Evolutionary conservation across 2,329 filamentous ascomycete species (phyloP).

Genomic region (Neophaeococcomyces mojaviensis): DNA sequence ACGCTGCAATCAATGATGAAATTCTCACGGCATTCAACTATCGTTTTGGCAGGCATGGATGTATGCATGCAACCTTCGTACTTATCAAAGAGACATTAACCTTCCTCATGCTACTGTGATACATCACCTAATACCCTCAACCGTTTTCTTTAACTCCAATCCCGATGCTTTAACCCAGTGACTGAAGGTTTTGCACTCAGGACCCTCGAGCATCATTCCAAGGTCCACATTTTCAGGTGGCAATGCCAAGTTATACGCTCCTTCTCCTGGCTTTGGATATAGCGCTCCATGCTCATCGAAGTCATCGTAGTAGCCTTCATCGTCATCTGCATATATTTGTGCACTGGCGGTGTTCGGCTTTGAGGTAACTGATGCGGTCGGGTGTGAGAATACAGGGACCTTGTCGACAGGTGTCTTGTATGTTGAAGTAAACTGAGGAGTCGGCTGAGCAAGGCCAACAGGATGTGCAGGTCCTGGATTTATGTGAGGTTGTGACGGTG

Average conservation of each 20-base stretch:
- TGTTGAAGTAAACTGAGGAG: constrained; percentile 16
- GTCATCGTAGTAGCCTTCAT: constrained; percentile 39
- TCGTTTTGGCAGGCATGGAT: no score
- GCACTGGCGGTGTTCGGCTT: constrained; percentile 1
- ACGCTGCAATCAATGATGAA: no score
- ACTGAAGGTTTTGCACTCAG: constrained; percentile 49
- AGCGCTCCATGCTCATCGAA: constrained; percentile 51
- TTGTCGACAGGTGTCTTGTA: constrained; percentile 17
- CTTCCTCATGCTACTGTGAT: no score
- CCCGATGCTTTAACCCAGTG: constrained; percentile 29
- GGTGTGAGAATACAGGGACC: constrained; percentile 12
- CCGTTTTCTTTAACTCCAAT: neutral
- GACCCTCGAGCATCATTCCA: constrained; percentile 56
- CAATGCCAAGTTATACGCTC: constrained; percentile 45
- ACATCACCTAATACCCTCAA: neutral
- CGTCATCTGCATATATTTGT: constrained; percentile 16
- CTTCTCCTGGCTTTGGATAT: constrained; percentile 55
- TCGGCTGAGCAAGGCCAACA: neutral
- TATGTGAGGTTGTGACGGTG: neutral
- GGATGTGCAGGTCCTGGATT: neutral
- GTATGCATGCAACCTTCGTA: no score
- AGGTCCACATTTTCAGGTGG: constrained; percentile 52
- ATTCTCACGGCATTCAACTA: no score
- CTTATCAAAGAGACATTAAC: no score
- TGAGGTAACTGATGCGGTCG: constrained; percentile 8